Evolutionary conservation across 2,329 filamentous ascomycete genomes (phyloP).

Genomic region (Fusarium sp.): DNA sequence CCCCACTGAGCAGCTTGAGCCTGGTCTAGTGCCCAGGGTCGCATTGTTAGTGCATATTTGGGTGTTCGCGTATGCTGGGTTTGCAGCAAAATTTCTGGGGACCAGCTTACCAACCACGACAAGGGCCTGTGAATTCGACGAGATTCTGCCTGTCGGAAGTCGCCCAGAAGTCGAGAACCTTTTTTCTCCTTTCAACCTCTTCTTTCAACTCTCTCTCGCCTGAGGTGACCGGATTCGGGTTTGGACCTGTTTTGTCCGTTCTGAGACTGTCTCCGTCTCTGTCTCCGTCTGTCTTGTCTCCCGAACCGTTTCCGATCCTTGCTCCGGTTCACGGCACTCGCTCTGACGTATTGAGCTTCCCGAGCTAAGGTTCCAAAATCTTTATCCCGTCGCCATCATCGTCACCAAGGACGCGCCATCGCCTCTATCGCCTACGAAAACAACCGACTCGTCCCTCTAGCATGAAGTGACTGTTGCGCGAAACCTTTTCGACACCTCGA

Average conservation of each 20-base stretch:
- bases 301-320: conserved; percentile 10
- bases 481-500: conserved; percentile 46
- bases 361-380: conserved; percentile 15
- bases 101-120: conserved; percentile 35
- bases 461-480: conserved; percentile 54
- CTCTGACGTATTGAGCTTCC: conserved; percentile 34
- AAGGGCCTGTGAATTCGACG: neutral
- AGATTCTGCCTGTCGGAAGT: conserved; percentile 19
- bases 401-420: conserved; percentile 23
- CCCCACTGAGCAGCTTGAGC: conserved; percentile 10
- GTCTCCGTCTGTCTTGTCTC: neutral
- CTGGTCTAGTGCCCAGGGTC: neutral
- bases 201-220: neutral
- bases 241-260: neutral
- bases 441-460: conserved; percentile 22
- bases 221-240: conserved; percentile 16
- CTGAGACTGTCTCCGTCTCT: conserved; percentile 3
- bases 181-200: neutral
- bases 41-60: conserved; percentile 15
- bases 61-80: conserved; percentile 17
- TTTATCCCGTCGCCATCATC: conserved; percentile 6
- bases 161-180: conserved; percentile 11
- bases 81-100: conserved; percentile 21
- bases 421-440: conserved; percentile 8
- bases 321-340: conserved; percentile 6